phyloP scores from a whole-genome alignment of 306 rosid genomes.

The Fragaria ananassa region DNA sequence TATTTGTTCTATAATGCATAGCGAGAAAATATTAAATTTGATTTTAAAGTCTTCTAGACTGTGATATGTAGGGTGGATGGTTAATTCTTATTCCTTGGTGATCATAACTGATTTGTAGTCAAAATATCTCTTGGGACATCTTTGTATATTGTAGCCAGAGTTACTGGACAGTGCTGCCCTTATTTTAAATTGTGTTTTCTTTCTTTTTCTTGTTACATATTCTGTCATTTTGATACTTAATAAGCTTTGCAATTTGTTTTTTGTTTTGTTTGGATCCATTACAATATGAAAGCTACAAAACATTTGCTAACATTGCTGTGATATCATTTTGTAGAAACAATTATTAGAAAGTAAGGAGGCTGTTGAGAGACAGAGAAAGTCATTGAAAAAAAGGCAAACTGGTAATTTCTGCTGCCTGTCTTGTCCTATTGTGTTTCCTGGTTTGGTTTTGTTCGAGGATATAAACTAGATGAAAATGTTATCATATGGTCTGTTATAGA shows the following conservation, averaged over 20 bases:
- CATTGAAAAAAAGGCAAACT: slow-evolving; percentile 77
- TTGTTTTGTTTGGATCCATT: neutral
- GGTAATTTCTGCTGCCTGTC: slow-evolving; percentile 40
- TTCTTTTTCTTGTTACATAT: neutral
- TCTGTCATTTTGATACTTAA: neutral
- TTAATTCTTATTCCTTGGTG: neutral
- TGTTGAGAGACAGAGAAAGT: slow-evolving; percentile 87
- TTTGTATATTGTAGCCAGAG: neutral
- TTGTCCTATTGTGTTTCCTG: neutral
- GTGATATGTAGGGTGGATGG: neutral
- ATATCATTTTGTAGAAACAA: slow-evolving; percentile 51
- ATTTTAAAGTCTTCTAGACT: neutral
- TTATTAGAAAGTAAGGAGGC: slow-evolving; percentile 86
- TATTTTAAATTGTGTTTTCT: neutral
- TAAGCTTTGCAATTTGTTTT: neutral
- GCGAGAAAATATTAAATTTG: neutral
- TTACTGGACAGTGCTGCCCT: neutral
- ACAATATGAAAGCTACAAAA: neutral
- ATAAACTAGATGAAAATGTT: neutral
- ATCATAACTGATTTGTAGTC: neutral
- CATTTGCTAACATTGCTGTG: neutral
- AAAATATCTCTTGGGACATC: neutral
- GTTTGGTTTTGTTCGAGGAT: neutral
- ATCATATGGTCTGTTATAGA: neutral
- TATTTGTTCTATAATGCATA: neutral